Conservation (phyloP, 805 yeast species). For the Kazachstania viticola region DNA sequence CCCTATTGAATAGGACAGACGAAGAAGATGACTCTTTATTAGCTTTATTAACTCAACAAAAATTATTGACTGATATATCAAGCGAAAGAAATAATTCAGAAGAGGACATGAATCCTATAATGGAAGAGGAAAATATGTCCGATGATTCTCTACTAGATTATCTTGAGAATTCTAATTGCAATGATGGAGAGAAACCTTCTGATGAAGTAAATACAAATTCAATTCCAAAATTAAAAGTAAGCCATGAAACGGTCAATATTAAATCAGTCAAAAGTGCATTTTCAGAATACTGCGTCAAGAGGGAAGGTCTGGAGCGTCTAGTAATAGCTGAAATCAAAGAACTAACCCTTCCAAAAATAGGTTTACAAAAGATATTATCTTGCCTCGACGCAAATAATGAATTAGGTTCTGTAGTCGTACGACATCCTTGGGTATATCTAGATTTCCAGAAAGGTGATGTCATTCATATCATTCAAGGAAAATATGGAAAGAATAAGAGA, state of each 20-base stretch:
- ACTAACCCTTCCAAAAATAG: conserved; percentile 12
- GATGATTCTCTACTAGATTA: conserved; percentile 14
- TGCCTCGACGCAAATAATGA: conserved; percentile 33
- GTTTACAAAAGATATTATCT: conserved; percentile 41
- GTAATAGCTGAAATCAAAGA: conserved; percentile 13
- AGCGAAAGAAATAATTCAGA: not conserved
- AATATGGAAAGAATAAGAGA: conserved; percentile 16
- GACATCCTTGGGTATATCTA: conserved; percentile 52
- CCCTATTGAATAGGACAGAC: too few relatives aligned
- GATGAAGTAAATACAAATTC: too few relatives aligned
- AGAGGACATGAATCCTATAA: not conserved
- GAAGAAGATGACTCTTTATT: not conserved
- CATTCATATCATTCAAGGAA: conserved; percentile 46
- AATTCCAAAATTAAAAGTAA: too few relatives aligned
- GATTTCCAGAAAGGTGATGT: conserved; percentile 42
- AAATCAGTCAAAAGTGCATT: too few relatives aligned
- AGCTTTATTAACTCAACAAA: not conserved
- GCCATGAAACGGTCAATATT: too few relatives aligned
- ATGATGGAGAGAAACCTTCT: too few relatives aligned
- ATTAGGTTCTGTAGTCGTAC: conserved; percentile 34
- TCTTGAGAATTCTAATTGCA: conserved; percentile 20
- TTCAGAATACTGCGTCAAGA: too few relatives aligned
- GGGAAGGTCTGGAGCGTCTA: conserved; percentile 32
- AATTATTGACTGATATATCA: not conserved
- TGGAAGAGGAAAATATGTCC: not conserved